Percentiles rank a stretch among this genome's conserved stretches.
Evolutionary conservation across 106 monocot species (phyloP).

Genomic region (Dendrobium officinale): DNA sequence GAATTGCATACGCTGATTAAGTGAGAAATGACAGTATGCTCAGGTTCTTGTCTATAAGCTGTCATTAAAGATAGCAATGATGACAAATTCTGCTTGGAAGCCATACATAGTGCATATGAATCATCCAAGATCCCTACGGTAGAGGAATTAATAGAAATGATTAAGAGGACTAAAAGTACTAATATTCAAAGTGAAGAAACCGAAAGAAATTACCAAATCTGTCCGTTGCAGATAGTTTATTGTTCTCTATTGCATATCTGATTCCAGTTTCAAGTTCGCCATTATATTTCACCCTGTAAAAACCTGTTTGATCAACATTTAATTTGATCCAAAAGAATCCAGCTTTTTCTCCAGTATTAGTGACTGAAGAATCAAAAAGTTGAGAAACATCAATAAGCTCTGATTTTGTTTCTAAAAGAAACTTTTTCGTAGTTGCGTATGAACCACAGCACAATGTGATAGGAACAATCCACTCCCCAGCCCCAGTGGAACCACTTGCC

Average conservation of each 20-base stretch:
- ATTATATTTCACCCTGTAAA: slow-evolving; percentile 92
- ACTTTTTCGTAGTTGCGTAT: slow-evolving; percentile 48
- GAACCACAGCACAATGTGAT: slow-evolving; percentile 67
- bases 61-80: slow-evolving; percentile 63
- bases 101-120: slow-evolving; percentile 69
- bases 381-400: slow-evolving; percentile 49
- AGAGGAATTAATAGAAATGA: slow-evolving; percentile 2
- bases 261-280: slow-evolving; percentile 65
- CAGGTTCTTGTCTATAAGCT: slow-evolving; percentile 65
- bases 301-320: slow-evolving; percentile 88
- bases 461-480: slow-evolving; percentile 92
- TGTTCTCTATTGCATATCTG: slow-evolving; percentile 56
- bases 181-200: not conserved
- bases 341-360: slow-evolving; percentile 16
- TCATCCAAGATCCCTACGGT: slow-evolving; percentile 82
- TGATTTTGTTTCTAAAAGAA: slow-evolving; percentile 53
- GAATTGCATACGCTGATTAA: slow-evolving; percentile 47
- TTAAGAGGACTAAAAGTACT: not conserved
- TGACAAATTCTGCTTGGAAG: slow-evolving; percentile 68
- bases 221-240: slow-evolving; percentile 66
- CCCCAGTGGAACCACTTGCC: slow-evolving; percentile 61
- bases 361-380: slow-evolving; percentile 17
- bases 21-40: slow-evolving; percentile 75
- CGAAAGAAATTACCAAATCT: slow-evolving; percentile 60
- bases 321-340: slow-evolving; percentile 66